These are phyloP conservation scores for Fraxinus sp. DNA, from an alignment of 305 asterid genomes.

Conservation along the genomic window DNA sequence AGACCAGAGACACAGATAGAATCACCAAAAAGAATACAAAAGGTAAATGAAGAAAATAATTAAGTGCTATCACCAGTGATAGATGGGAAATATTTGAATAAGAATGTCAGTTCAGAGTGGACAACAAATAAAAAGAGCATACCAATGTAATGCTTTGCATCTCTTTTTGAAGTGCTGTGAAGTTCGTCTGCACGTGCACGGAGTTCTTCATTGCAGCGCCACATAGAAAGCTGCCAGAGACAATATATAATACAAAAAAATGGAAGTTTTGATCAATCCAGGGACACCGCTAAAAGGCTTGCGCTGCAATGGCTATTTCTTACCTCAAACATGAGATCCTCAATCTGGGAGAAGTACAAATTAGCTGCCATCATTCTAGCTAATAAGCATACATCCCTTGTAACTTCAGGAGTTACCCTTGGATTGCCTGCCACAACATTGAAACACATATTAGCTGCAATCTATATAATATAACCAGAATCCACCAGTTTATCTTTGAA, in stretches of 20 bases:
- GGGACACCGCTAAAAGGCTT: background rate
- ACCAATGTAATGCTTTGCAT: slow-evolving; percentile 67
- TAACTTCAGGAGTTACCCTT: slow-evolving; percentile 94
- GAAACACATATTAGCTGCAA: slow-evolving; percentile 13
- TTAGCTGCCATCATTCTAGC: slow-evolving; percentile 99
- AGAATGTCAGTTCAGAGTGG: background rate
- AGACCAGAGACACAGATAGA: background rate
- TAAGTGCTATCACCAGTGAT: background rate
- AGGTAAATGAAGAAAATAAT: background rate
- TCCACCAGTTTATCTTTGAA: background rate
- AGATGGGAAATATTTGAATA: background rate
- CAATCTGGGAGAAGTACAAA: slow-evolving; percentile 83
- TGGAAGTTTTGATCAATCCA: background rate
- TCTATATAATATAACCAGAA: background rate
- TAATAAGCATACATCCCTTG: slow-evolving; percentile 86
- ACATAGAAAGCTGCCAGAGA: slow-evolving; percentile 57
- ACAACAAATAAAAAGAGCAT: slow-evolving; percentile 12
- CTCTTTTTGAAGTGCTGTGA: slow-evolving; percentile 55
- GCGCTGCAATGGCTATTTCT: background rate
- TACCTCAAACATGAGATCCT: slow-evolving; percentile 98
- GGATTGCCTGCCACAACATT: slow-evolving; percentile 65
- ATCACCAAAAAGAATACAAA: background rate
- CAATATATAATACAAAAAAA: background rate
- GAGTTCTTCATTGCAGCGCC: slow-evolving; percentile 79
- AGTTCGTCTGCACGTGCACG: slow-evolving; percentile 54